These are phyloP conservation scores for Verticillium tricorpus DNA, from an alignment of 2,329 filamentous ascomycete genomes.

Conservation along the genomic window DNA sequence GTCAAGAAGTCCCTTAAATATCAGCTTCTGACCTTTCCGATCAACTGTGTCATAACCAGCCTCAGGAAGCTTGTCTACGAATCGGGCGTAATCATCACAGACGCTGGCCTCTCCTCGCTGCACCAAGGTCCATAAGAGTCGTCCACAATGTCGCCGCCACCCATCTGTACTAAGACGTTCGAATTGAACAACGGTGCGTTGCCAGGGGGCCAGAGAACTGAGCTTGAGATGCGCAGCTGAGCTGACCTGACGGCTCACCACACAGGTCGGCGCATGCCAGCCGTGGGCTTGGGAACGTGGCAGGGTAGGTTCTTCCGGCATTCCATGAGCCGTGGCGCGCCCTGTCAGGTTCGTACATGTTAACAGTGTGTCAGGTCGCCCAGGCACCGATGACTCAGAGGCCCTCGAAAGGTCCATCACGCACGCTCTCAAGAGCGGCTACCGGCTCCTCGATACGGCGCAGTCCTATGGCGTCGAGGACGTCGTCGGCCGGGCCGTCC, in stretches of 20 bases:
- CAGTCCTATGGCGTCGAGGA: constrained; percentile 21
- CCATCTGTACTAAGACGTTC: constrained; percentile 14
- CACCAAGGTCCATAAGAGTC: too few relatives aligned
- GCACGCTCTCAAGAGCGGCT: constrained; percentile 22
- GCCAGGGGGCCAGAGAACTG: too few relatives aligned
- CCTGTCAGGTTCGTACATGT: background rate
- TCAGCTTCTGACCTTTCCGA: too few relatives aligned
- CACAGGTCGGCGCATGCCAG: constrained; percentile 11
- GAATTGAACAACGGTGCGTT: constrained; percentile 12
- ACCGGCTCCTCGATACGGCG: constrained; percentile 25
- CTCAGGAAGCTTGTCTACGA: rapidly evolving
- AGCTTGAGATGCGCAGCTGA: background rate
- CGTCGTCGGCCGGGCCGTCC: constrained; percentile 24
- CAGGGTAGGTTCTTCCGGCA: constrained; percentile 12
- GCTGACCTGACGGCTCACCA: background rate
- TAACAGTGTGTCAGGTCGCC: constrained; percentile 4
- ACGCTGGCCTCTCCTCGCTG: too few relatives aligned
- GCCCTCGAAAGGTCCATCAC: constrained; percentile 23
- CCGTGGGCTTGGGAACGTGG: constrained; percentile 21
- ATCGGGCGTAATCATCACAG: too few relatives aligned
- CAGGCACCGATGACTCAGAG: constrained; percentile 13
- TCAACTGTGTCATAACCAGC: too few relatives aligned
- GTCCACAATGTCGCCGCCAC: background rate
- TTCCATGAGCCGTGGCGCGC: too few relatives aligned
- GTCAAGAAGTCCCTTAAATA: too few relatives aligned